Conservation (phyloP, 495 filamentous ascomycete species). For the Rhypophila decipiens region DNA sequence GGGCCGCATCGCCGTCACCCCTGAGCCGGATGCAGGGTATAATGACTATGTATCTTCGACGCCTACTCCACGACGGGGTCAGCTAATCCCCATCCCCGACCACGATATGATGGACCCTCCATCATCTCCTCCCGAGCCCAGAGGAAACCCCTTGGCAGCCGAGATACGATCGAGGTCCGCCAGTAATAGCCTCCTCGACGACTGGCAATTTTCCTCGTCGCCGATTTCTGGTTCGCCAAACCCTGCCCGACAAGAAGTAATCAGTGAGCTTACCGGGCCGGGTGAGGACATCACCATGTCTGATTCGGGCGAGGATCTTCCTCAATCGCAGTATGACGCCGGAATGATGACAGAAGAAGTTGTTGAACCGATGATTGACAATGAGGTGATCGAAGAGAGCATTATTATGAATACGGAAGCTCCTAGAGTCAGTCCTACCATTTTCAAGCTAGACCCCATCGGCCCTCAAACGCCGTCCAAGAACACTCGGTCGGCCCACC, state of each 20-base stretch:
- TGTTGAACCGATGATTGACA: conserved; percentile 2
- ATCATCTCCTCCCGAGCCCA: conserved; percentile 49
- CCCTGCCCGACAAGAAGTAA: conserved; percentile 10
- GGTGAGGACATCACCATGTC: conserved; percentile 15
- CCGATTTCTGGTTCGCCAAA: conserved; percentile 39
- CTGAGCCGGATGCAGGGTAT: conserved; percentile 30
- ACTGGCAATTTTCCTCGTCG: conserved; percentile 42
- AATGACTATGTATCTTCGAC: conserved; percentile 73
- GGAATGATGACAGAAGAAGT: conserved; percentile 5
- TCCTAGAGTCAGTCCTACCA: not conserved
- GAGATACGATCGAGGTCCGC: conserved; percentile 39
- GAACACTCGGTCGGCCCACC: conserved; percentile 4
- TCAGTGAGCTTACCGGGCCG: conserved; percentile 6
- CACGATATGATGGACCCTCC: conserved; percentile 41
- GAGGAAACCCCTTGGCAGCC: conserved; percentile 44
- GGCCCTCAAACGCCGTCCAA: conserved; percentile 15
- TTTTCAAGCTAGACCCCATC: not conserved
- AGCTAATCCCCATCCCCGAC: conserved; percentile 29
- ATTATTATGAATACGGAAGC: conserved; percentile 2
- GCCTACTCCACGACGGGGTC: conserved; percentile 61
- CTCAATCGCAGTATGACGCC: conserved; percentile 2
- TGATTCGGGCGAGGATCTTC: conserved; percentile 4
- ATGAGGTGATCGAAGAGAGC: conserved; percentile 22
- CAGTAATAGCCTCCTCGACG: conserved; percentile 32
- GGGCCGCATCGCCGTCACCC: conserved; percentile 28